Percentiles rank a stretch among this genome's conserved stretches.
Conservation (phyloP, 2,329 filamentous ascomycete species). For the Aspergillus spinulosporus region DNA sequence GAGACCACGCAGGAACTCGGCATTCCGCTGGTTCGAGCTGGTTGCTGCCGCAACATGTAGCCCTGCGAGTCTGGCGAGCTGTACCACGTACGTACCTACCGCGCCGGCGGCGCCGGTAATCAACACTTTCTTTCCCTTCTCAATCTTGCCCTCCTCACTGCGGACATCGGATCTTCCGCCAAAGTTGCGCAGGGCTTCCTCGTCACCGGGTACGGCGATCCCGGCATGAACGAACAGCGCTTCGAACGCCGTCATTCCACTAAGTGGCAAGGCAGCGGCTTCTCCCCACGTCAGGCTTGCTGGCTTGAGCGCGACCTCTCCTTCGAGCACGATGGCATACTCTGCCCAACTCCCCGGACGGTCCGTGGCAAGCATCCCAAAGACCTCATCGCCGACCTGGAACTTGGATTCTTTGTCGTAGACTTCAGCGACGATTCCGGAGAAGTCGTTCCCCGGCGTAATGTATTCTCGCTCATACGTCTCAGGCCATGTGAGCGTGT, state of each 20-base stretch:
- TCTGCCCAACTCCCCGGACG: slow-evolving; percentile 30
- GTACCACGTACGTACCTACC: slow-evolving; percentile 40
- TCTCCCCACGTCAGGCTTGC: slow-evolving; percentile 21
- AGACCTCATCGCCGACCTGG: slow-evolving; percentile 31
- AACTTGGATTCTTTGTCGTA: slow-evolving; percentile 16
- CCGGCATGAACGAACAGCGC: slow-evolving; percentile 32
- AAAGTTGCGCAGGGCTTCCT: neutral
- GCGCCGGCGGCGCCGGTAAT: slow-evolving; percentile 43
- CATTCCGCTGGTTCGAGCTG: slow-evolving; percentile 37
- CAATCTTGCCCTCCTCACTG: neutral
- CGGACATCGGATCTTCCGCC: no score
- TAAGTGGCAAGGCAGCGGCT: slow-evolving; percentile 31
- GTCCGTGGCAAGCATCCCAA: slow-evolving; percentile 28
- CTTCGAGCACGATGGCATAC: slow-evolving; percentile 25
- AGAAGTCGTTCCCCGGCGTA: slow-evolving; percentile 27
- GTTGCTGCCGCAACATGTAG: slow-evolving; percentile 36
- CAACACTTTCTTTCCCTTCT: slow-evolving; percentile 25
- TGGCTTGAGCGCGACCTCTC: slow-evolving; percentile 30
- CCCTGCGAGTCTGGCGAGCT: slow-evolving; percentile 37
- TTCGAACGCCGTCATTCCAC: slow-evolving; percentile 34
- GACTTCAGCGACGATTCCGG: slow-evolving; percentile 22
- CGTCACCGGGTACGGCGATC: neutral
- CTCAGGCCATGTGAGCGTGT: slow-evolving; percentile 28
- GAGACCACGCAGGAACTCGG: slow-evolving; percentile 34
- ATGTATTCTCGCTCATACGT: slow-evolving; percentile 25